These are phyloP conservation scores for Zygoascus flipseniorum DNA, from an alignment of 805 yeast genomes.

Conservation along the genomic window DNA sequence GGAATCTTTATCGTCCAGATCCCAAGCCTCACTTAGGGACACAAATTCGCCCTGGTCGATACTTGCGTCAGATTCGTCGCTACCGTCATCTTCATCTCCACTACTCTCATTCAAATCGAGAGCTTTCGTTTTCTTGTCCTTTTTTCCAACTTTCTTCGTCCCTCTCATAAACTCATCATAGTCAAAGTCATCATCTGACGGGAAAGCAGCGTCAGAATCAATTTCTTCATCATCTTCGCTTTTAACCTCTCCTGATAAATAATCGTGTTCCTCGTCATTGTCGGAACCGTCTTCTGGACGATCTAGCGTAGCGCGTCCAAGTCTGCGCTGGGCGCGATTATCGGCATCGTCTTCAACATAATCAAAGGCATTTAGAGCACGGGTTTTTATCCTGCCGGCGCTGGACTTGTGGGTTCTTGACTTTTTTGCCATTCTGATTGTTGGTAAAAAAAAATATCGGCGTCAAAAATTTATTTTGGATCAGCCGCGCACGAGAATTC, in stretches of 20 bases:
- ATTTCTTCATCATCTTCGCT: constrained; percentile 38
- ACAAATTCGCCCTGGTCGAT: constrained; percentile 69
- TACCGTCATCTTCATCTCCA: constrained; percentile 37
- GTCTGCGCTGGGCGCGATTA: constrained; percentile 18
- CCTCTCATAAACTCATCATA: constrained; percentile 2
- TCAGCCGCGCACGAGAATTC: neutral
- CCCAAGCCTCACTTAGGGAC: constrained; percentile 86
- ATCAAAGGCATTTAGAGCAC: constrained; percentile 45
- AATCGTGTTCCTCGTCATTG: constrained; percentile 27
- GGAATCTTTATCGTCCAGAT: constrained; percentile 46
- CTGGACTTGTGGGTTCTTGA: constrained; percentile 4
- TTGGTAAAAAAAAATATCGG: neutral
- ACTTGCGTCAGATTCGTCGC: constrained; percentile 60
- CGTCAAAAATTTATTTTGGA: neutral
- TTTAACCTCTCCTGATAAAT: constrained; percentile 24
- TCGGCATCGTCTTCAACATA: constrained; percentile 36
- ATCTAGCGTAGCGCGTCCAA: neutral
- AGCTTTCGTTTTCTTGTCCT: constrained; percentile 17
- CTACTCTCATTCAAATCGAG: constrained; percentile 25
- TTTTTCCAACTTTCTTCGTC: constrained; percentile 28
- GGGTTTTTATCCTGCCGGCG: constrained; percentile 14
- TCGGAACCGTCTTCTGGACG: constrained; percentile 23
- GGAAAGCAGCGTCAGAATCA: constrained; percentile 83
- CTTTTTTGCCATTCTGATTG: constrained; percentile 2
- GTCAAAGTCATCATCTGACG: constrained; percentile 59